phyloP scores from a whole-genome alignment of 768 basidiomycete genomes.

The Obba rivulosa region DNA sequence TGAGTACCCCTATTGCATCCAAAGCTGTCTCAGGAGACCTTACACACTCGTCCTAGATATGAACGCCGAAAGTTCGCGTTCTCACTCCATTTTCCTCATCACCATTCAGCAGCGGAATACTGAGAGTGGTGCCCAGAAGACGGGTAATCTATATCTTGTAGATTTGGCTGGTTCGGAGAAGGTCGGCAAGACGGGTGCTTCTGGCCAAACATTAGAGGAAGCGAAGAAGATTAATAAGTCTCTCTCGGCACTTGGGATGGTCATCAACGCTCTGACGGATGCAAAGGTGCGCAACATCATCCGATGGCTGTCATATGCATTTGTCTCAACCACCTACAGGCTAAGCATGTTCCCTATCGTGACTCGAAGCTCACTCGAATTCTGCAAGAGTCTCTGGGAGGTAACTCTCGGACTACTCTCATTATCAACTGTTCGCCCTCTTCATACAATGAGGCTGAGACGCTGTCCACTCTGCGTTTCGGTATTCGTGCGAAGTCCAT shows the following conservation, averaged over 20 bases:
- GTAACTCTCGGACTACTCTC: constrained; percentile 93
- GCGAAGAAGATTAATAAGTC: constrained; percentile 99
- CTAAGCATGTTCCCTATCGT: constrained; percentile 95
- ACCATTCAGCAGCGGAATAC: constrained; percentile 96
- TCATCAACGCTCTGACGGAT: constrained; percentile 97
- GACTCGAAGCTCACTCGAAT: constrained; percentile 99
- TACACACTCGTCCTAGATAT: constrained; percentile 58
- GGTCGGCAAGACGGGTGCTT: constrained; percentile 98
- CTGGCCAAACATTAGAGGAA: constrained; percentile 97
- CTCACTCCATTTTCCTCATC: constrained; percentile 98
- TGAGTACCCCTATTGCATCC: constrained; percentile 33
- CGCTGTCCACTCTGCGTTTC: constrained; percentile 93
- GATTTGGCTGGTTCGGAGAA: constrained; percentile 99
- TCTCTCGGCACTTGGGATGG: constrained; percentile 96
- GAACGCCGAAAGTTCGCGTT: constrained; percentile 99
- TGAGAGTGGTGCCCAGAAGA: constrained; percentile 93
- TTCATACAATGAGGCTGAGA: constrained; percentile 95
- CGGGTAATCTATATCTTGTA: constrained; percentile 94
- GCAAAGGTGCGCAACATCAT: constrained; percentile 57
- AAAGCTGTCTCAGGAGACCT: no score
- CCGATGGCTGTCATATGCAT: neutral
- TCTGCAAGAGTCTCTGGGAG: constrained; percentile 95
- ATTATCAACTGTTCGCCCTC: constrained; percentile 99
- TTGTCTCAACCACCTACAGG: constrained; percentile 39
- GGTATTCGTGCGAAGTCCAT: constrained; percentile 99